These are phyloP conservation scores for Pseudonitzschia multiseries DNA, from an alignment of 108 stramenopile species.

Conservation along the genomic window DNA sequence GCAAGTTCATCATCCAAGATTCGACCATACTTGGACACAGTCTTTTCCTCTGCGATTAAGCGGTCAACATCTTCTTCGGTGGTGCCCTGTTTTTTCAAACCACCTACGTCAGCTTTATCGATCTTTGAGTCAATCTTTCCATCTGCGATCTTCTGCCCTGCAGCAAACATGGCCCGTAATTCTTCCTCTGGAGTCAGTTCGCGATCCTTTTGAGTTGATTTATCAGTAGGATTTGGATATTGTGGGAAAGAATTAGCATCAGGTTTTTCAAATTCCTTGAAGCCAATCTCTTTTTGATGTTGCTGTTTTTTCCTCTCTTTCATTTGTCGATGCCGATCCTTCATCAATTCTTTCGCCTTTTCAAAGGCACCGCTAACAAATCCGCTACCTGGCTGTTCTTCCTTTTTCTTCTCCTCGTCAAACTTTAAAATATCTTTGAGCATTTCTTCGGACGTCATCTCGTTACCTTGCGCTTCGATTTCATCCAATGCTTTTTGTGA, in stretches of 20 bases:
- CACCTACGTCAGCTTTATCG: conserved; percentile 4
- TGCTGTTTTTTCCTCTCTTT: conserved; percentile 20
- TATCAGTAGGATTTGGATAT: background rate
- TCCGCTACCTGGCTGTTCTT: conserved; percentile 58
- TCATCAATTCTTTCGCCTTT: conserved; percentile 56
- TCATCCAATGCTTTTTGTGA: conserved; percentile 56
- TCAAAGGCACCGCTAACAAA: conserved; percentile 83
- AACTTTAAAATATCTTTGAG: conserved; percentile 68
- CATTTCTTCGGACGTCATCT: conserved; percentile 74
- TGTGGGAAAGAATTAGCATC: conserved; percentile 2
- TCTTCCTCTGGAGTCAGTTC: conserved; percentile 57
- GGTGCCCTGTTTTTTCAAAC: conserved; percentile 13
- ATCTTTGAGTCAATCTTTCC: conserved; percentile 28
- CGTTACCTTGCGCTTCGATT: conserved; percentile 49
- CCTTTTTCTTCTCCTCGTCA: conserved; percentile 69
- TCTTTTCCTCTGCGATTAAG: conserved; percentile 68
- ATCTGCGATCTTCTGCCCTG: conserved; percentile 66
- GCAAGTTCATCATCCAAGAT: conserved; percentile 76
- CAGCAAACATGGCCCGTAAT: conserved; percentile 68
- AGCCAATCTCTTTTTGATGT: conserved; percentile 24
- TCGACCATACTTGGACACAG: conserved; percentile 68
- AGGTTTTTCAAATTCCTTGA: conserved; percentile 18
- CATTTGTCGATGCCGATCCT: conserved; percentile 31
- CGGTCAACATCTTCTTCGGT: conserved; percentile 59
- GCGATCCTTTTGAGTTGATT: background rate